These are phyloP conservation scores for Francoa sonchifolia DNA, from an alignment of 441 rosid genomes.

Conservation along the genomic window DNA sequence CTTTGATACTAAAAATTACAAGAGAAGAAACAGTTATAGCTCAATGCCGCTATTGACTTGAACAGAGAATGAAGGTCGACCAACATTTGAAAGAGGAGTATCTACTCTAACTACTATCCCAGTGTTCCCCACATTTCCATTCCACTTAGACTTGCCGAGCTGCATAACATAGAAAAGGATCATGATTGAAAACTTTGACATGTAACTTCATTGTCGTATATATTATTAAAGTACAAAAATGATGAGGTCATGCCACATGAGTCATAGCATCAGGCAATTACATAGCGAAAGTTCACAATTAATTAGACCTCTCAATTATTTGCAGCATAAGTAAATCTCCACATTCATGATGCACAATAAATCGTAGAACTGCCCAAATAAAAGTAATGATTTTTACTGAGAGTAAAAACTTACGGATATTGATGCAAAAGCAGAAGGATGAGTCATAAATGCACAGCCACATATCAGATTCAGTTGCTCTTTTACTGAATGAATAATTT, in stretches of 20 bases:
- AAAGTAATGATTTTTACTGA: no score
- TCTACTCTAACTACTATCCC: slow-evolving; percentile 72
- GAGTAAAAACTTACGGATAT: slow-evolving; percentile 47
- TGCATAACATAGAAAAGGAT: slow-evolving; percentile 22
- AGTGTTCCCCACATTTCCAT: slow-evolving; percentile 63
- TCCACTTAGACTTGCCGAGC: slow-evolving; percentile 85
- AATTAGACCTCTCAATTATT: no score
- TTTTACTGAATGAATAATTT: slow-evolving; percentile 68
- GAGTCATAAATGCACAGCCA: slow-evolving; percentile 45
- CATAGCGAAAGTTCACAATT: no score
- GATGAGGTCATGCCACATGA: no score
- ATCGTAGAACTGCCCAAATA: no score
- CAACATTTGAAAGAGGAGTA: slow-evolving; percentile 44
- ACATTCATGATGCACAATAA: no score
- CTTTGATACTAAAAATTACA: slow-evolving; percentile 8
- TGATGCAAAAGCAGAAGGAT: slow-evolving; percentile 77
- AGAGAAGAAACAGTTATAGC: slow-evolving; percentile 29
- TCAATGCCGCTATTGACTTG: slow-evolving; percentile 73
- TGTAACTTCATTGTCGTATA: no score
- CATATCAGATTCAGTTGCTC: slow-evolving; percentile 67
- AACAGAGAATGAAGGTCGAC: slow-evolving; percentile 59
- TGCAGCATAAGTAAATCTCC: no score
- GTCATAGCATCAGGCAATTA: no score
- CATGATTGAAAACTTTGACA: background rate
- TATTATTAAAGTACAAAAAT: no score